Evolutionary conservation across 495 filamentous ascomycete species (phyloP).

Genomic region (Sordaria brevicollis): DNA sequence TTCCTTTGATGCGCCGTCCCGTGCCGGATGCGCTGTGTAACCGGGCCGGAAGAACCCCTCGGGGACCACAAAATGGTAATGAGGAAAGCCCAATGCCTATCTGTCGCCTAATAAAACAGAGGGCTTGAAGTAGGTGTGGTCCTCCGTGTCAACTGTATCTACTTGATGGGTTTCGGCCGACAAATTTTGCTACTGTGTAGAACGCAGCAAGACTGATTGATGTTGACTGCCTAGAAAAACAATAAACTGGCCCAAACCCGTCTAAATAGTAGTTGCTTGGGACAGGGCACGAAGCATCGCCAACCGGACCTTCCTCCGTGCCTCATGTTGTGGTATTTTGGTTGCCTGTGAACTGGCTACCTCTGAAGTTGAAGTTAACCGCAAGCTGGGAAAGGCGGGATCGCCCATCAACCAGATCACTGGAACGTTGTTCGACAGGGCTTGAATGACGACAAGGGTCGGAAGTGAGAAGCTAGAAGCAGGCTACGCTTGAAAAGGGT

Average conservation of each 20-base stretch:
- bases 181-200: background rate
- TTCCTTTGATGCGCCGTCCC: background rate
- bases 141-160: background rate
- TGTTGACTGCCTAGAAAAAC: background rate
- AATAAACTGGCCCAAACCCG: background rate
- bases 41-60: background rate
- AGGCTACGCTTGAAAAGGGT: background rate
- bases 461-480: background rate
- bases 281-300: background rate
- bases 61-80: background rate
- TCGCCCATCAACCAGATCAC: background rate
- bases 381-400: background rate
- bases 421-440: background rate
- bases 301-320: background rate
- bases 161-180: background rate
- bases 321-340: background rate
- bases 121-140: background rate
- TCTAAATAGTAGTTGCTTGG: background rate
- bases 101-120: background rate
- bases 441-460: background rate
- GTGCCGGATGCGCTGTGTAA: background rate
- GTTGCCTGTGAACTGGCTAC: background rate
- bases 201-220: background rate
- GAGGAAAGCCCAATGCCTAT: background rate
- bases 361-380: background rate